Evolutionary conservation across 768 basidiomycete species (phyloP).

Genomic region (Mycena galopus): DNA sequence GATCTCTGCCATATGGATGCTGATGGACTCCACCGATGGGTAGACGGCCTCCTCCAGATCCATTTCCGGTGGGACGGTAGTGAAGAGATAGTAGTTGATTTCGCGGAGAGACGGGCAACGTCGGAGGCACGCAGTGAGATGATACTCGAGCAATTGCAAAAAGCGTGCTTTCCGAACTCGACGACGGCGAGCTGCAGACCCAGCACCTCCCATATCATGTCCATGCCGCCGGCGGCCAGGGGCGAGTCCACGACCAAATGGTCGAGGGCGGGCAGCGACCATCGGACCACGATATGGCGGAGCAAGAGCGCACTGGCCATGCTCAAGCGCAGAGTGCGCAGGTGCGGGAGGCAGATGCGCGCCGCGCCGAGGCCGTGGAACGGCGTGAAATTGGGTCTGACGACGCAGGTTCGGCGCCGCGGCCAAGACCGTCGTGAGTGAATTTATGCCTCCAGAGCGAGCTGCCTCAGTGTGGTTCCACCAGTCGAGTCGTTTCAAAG

Average conservation of each 20-base stretch:
- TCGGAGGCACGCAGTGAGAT: slow-evolving; percentile 60
- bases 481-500: slow-evolving; percentile 76
- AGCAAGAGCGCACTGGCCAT: slow-evolving; percentile 65
- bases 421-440: slow-evolving; percentile 63
- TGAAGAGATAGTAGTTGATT: slow-evolving; percentile 70
- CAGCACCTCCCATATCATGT: slow-evolving; percentile 62
- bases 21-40: slow-evolving; percentile 58
- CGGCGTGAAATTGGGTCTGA: slow-evolving; percentile 45
- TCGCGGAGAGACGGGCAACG: slow-evolving; percentile 60
- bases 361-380: slow-evolving; percentile 39
- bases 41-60: slow-evolving; percentile 17
- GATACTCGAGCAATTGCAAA: slow-evolving; percentile 61
- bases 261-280: slow-evolving; percentile 67
- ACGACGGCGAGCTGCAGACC: slow-evolving; percentile 65
- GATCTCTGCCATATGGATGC: slow-evolving; percentile 66
- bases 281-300: slow-evolving; percentile 58
- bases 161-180: slow-evolving; percentile 73
- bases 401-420: slow-evolving; percentile 68
- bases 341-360: slow-evolving; percentile 54
- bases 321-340: slow-evolving; percentile 68
- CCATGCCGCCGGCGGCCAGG: slow-evolving; percentile 51
- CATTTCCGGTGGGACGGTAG: slow-evolving; percentile 49
- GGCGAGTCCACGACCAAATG: slow-evolving; percentile 67
- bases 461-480: slow-evolving; percentile 72
- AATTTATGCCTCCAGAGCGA: slow-evolving; percentile 76